Conservation (phyloP, 1,139 yeast genomes). For the Arxiozyma bovina region DNA sequence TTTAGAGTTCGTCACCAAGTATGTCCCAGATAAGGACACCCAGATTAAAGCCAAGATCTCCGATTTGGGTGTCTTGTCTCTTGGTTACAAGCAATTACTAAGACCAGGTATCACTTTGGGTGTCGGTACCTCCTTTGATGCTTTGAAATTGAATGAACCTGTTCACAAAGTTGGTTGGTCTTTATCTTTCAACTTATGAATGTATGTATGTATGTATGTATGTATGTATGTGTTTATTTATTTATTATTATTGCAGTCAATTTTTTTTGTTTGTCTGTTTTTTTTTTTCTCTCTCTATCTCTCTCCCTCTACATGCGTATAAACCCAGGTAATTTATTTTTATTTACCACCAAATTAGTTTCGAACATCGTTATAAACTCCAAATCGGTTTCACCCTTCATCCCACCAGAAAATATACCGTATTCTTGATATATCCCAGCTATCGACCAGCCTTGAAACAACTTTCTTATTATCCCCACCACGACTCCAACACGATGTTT, state of each 20-base stretch:
- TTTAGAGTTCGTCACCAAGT: slow-evolving; percentile 94
- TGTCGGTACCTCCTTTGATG: slow-evolving; percentile 94
- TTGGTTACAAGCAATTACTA: slow-evolving; percentile 89
- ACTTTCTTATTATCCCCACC: slow-evolving; percentile 77
- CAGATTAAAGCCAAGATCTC: slow-evolving; percentile 95
- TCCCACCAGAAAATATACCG: slow-evolving; percentile 80
- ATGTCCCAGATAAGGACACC: slow-evolving; percentile 76
- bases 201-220: no score
- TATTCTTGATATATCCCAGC: slow-evolving; percentile 93
- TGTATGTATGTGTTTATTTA: background rate
- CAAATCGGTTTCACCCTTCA: slow-evolving; percentile 79
- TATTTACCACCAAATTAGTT: slow-evolving; percentile 16
- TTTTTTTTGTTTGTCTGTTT: background rate
- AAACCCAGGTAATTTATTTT: slow-evolving; percentile 18
- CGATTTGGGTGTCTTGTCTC: slow-evolving; percentile 91
- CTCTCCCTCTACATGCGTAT: slow-evolving; percentile 2
- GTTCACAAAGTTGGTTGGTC: slow-evolving; percentile 98
- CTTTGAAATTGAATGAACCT: slow-evolving; percentile 90
- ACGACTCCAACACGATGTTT: slow-evolving; percentile 89
- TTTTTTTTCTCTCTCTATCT: background rate
- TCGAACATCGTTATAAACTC: slow-evolving; percentile 41
- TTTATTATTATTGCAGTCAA: background rate
- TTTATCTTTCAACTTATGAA: slow-evolving; percentile 79
- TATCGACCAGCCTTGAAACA: slow-evolving; percentile 86
- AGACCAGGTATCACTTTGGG: slow-evolving; percentile 98